Base-by-base conservation (phyloP, 2,329 filamentous ascomycete species). In the Xylariales sp. region DNA sequence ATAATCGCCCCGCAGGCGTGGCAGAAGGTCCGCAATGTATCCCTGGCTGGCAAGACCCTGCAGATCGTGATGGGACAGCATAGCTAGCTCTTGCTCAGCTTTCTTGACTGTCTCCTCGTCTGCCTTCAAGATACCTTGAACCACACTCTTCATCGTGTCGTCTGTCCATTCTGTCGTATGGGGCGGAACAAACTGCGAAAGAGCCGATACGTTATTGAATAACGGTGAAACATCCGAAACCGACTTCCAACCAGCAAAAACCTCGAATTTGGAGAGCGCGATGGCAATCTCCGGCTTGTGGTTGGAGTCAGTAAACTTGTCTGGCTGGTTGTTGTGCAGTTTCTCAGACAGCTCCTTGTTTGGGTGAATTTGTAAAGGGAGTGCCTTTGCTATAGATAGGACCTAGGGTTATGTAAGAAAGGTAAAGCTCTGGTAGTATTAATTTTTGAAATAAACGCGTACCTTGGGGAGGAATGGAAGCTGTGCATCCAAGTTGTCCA, bases 221-320 rank as follows among this genome's bases (percentile, higher is more conserved):
- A 88, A 60, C 0, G 65, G 54, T 21, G 77, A 60, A 40, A 89
- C 80, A 3, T 80, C 67, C 8, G 60, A 52, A 0, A 85, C 62
- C 0, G 82, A 78, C 53, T 86, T 88, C 66, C 81, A 89, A 5
- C 85, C 85, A 8, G 79, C 81, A 49, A 90, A 89, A 0, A 84
- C 78, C 56, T 89, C 84, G 50, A 90, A 89, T 16, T 78, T 74
- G 11, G 74, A 70, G 1, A 89, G 62, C 0, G 85, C 84, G 2
- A 90, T 66, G 1, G 85, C 84, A 37, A 90, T 89, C 54, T 90
- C 85, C 2, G 85, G 85, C 61, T 89, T 89, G 66, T 89, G 84
- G 56, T 89, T 89, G 3, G 74, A 64, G 47, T 90, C 84, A 2
- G 75, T 76, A 56, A 85, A 89, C 40, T 78, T 73, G 3, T 76